Conservation (phyloP, 345 rosid genomes). For the Aquilaria yunnanensis region DNA sequence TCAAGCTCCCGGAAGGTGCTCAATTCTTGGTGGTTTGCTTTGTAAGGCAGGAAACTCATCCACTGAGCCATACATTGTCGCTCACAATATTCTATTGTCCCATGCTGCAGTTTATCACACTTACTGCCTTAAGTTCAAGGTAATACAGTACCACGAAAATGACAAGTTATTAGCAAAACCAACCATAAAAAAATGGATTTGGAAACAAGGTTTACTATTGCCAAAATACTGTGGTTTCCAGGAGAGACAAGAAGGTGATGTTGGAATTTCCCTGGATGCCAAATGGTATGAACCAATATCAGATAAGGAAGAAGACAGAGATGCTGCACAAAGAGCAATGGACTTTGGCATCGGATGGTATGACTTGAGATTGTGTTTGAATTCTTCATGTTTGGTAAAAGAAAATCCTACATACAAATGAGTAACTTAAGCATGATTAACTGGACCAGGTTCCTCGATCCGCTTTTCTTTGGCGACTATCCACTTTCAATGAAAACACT, state of each 20-base stretch:
- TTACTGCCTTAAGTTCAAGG: conserved; percentile 66
- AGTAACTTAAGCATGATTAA: not conserved
- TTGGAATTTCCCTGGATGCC: conserved; percentile 74
- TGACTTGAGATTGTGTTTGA: conserved; percentile 1
- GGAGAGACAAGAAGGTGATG: conserved; percentile 64
- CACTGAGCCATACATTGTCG: conserved; percentile 68
- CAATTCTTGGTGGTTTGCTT: conserved; percentile 63
- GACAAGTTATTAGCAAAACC: not conserved
- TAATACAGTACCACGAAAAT: conserved; percentile 5
- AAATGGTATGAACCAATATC: conserved; percentile 84
- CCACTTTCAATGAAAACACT: conserved; percentile 68
- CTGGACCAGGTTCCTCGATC: conserved; percentile 83
- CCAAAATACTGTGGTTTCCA: conserved; percentile 15
- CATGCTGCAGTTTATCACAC: conserved; percentile 72
- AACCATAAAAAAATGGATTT: not conserved
- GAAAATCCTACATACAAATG: too few species aligned
- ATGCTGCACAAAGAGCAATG: conserved; percentile 77
- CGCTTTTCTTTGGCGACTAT: conserved; percentile 71
- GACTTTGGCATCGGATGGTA: conserved; percentile 89
- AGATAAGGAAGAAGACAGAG: conserved; percentile 62
- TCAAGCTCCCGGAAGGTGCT: conserved; percentile 97
- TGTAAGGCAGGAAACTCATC: conserved; percentile 79
- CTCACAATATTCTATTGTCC: conserved; percentile 80
- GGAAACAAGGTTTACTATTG: not conserved
- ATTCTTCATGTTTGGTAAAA: not conserved